Conservation (phyloP, 2,329 filamentous ascomycete genomes). For the Botrytis fabae region DNA sequence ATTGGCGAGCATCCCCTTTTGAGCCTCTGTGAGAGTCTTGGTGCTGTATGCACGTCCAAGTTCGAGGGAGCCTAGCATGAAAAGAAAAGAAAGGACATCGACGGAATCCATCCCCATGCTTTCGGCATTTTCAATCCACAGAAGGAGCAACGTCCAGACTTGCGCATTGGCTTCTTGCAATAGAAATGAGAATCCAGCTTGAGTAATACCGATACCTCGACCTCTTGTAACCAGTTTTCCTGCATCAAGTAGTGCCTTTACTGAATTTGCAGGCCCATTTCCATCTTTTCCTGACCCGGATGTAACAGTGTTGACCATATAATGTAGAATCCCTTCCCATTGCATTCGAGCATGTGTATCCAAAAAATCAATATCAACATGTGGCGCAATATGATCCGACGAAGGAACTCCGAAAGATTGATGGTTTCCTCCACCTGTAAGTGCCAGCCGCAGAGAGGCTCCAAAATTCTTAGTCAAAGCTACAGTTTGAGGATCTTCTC, state of each 20-base stretch:
- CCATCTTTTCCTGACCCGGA: constrained; percentile 49
- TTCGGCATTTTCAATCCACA: constrained; percentile 86
- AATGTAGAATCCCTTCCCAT: constrained; percentile 96
- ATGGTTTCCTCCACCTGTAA: constrained; percentile 83
- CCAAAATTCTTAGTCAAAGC: constrained; percentile 80
- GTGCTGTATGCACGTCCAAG: constrained; percentile 91
- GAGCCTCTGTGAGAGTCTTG: constrained; percentile 74
- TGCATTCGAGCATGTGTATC: constrained; percentile 84
- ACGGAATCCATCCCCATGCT: constrained; percentile 72
- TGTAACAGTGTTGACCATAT: constrained; percentile 79
- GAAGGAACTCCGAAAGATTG: constrained; percentile 90
- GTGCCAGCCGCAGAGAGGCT: constrained; percentile 76
- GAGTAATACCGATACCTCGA: constrained; percentile 71
- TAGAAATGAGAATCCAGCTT: constrained; percentile 91
- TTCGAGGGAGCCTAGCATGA: constrained; percentile 90
- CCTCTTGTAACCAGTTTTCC: constrained; percentile 75
- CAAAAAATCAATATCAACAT: constrained; percentile 70
- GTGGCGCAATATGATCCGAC: constrained; percentile 58
- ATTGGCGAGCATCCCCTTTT: constrained; percentile 85
- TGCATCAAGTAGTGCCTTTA: constrained; percentile 78
- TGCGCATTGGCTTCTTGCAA: constrained; percentile 95
- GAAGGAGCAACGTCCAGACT: constrained; percentile 91
- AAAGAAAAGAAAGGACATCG: constrained; percentile 93
- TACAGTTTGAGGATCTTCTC: constrained; percentile 68
- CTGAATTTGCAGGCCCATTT: constrained; percentile 68